Percentiles rank a stretch among this genome's conserved stretches.
Evolutionary conservation across 352 stramenopile genomes (phyloP).

Genomic region (Phytophthora megakarya): DNA sequence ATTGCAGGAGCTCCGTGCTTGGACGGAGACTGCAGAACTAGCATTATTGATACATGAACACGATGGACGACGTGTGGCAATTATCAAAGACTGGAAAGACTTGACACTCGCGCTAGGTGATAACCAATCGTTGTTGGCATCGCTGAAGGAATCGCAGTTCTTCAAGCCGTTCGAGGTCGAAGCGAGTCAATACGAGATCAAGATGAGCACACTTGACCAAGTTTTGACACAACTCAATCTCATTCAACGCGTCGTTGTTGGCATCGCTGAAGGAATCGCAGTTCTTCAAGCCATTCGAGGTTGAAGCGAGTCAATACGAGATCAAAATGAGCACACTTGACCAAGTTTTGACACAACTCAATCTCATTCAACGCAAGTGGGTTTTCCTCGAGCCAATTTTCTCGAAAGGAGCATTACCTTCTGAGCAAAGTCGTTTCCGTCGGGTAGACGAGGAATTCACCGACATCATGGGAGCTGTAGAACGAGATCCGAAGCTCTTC

Average conservation of each 20-base stretch:
- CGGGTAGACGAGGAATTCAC: constrained; percentile 94
- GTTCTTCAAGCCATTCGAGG: constrained; percentile 96
- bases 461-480: constrained; percentile 91
- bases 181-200: constrained; percentile 89
- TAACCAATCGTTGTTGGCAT: constrained; percentile 94
- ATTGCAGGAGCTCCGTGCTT: constrained; percentile 92
- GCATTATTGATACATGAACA: constrained; percentile 90
- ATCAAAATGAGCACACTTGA: constrained; percentile 89
- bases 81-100: constrained; percentile 97
- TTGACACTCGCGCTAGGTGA: constrained; percentile 94
- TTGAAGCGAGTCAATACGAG: constrained; percentile 91
- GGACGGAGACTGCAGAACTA: constrained; percentile 91
- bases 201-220: constrained; percentile 88
- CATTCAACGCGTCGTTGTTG: no score
- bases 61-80: constrained; percentile 66
- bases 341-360: constrained; percentile 81
- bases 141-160: constrained; percentile 95
- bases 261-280: constrained; percentile 95
- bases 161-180: constrained; percentile 95
- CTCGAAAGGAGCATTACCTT: constrained; percentile 91
- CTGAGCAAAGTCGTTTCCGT: constrained; percentile 90
- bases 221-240: constrained; percentile 84
- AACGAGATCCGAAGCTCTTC: constrained; percentile 92
- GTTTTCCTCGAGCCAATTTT: constrained; percentile 98
- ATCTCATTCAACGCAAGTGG: constrained; percentile 95